Conservation (phyloP, 305 asterid species). For the Fraxinus latifolia region DNA sequence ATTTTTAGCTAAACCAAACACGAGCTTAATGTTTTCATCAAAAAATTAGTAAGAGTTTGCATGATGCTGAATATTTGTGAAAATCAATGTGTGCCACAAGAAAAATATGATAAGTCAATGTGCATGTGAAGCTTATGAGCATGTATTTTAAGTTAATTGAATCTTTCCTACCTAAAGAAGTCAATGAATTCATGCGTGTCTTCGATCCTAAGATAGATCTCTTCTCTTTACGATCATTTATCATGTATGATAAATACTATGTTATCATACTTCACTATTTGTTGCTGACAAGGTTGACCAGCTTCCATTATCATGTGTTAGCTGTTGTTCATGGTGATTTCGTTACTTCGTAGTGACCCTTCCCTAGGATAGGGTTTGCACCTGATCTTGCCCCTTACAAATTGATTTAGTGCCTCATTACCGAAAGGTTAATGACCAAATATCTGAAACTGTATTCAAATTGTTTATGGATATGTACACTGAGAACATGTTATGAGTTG, state of each 20-base stretch:
- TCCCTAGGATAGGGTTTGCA: constrained; percentile 5
- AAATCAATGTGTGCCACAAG: constrained; percentile 15
- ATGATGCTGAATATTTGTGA: constrained; percentile 11
- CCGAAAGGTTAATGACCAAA: constrained; percentile 6
- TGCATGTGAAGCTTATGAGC: constrained; percentile 14
- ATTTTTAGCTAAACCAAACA: background rate
- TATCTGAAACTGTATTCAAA: constrained; percentile 10
- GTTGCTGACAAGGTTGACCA: constrained; percentile 7
- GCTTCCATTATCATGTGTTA: constrained; percentile 9
- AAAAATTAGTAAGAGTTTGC: constrained; percentile 1
- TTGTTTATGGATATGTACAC: constrained; percentile 15
- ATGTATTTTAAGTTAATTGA: background rate
- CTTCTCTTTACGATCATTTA: constrained; percentile 7
- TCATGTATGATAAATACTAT: constrained; percentile 7
- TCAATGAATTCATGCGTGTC: constrained; percentile 4
- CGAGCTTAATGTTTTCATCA: background rate
- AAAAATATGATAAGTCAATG: constrained; percentile 1
- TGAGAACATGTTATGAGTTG: constrained; percentile 9
- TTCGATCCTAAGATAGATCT: constrained; percentile 14
- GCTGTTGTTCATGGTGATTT: constrained; percentile 15
- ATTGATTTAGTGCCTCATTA: constrained; percentile 18
- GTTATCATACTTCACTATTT: background rate
- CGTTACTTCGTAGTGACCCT: background rate
- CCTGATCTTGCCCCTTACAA: constrained; percentile 13
- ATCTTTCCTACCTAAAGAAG: background rate